phyloP scores from a whole-genome alignment of 2,329 filamentous ascomycete species.

The Malbranchea zuffiana region DNA sequence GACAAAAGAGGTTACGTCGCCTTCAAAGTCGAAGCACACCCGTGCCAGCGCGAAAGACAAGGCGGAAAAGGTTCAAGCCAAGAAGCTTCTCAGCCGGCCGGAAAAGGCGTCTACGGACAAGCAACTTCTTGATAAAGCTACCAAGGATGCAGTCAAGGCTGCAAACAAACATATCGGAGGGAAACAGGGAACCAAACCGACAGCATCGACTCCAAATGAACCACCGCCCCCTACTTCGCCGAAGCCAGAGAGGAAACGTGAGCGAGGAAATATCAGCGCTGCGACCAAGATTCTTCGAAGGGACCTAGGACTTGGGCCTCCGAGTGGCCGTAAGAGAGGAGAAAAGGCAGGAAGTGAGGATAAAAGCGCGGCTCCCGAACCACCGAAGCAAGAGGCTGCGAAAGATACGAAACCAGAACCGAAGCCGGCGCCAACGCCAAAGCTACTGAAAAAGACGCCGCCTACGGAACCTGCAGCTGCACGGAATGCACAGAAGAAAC shows the following conservation, averaged over 20 bases:
- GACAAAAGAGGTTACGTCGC: slow-evolving; percentile 33
- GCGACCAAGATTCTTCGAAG: slow-evolving; percentile 51
- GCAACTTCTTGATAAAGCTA: slow-evolving; percentile 42
- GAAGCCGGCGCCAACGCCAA: slow-evolving; percentile 9
- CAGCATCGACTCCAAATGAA: slow-evolving; percentile 20
- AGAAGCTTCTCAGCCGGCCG: slow-evolving; percentile 32
- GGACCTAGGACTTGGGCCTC: slow-evolving; percentile 46
- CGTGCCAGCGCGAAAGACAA: slow-evolving; percentile 31
- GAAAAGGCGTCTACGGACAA: slow-evolving; percentile 27
- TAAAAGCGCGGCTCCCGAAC: slow-evolving; percentile 1
- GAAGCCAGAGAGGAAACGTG: slow-evolving; percentile 41
- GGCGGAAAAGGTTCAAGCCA: slow-evolving; percentile 31
- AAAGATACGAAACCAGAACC: slow-evolving; percentile 8
- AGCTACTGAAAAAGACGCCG: slow-evolving; percentile 7
- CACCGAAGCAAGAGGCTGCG: slow-evolving; percentile 5
- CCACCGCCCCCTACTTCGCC: slow-evolving; percentile 21
- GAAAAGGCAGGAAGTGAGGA: slow-evolving; percentile 20
- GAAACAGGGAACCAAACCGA: slow-evolving; percentile 24
- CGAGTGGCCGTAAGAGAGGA: slow-evolving; percentile 32
- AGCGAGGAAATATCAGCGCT: slow-evolving; percentile 43
- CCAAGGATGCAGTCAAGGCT: slow-evolving; percentile 52
- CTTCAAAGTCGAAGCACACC: slow-evolving; percentile 33
- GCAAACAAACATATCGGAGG: slow-evolving; percentile 35
- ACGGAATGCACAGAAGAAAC: slow-evolving; percentile 9
- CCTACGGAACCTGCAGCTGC: slow-evolving; percentile 12